Percentiles rank a stretch among this genome's conserved stretches.
Evolutionary conservation across 2,329 filamentous ascomycete species (phyloP).

Genomic region (Botrytis fragariae): DNA sequence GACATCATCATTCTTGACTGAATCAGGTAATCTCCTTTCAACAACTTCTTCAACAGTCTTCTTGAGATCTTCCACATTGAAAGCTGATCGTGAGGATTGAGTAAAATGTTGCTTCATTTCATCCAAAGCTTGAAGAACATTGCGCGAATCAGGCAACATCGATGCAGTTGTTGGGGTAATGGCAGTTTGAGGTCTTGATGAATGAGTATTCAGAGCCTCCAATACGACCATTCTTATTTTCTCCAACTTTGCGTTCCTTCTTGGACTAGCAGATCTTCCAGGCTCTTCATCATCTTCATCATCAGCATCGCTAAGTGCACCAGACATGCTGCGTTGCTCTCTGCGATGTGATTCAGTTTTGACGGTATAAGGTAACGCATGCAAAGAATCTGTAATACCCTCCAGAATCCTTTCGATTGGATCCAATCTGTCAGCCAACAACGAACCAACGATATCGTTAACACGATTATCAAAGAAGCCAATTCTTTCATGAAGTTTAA

Average conservation of each 20-base stretch:
- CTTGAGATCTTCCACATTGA: constrained; percentile 54
- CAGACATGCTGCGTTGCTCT: constrained; percentile 64
- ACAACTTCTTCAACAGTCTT: constrained; percentile 63
- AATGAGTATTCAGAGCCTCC: constrained; percentile 67
- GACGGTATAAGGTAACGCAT: constrained; percentile 48
- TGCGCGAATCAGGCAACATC: constrained; percentile 39
- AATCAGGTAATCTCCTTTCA: constrained; percentile 53
- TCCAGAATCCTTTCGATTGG: constrained; percentile 79
- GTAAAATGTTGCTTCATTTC: constrained; percentile 57
- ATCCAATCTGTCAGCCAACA: constrained; percentile 72
- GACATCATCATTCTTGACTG: constrained; percentile 46
- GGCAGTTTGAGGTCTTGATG: constrained; percentile 42
- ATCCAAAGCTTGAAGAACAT: constrained; percentile 65
- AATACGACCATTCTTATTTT: constrained; percentile 72
- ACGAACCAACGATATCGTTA: constrained; percentile 76
- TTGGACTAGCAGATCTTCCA: constrained; percentile 72
- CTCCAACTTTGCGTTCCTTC: constrained; percentile 74
- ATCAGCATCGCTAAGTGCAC: constrained; percentile 81
- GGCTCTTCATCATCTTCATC: constrained; percentile 73
- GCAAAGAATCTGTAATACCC: constrained; percentile 69
- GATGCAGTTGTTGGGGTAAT: constrained; percentile 30
- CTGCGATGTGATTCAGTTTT: constrained; percentile 55
- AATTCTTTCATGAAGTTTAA: constrained; percentile 76
- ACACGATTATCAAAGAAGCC: constrained; percentile 90
- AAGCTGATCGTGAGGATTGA: constrained; percentile 45